These are phyloP conservation scores for Xylariaceae sp. DNA, from an alignment of 2,329 filamentous ascomycete species.

Conservation along the genomic window DNA sequence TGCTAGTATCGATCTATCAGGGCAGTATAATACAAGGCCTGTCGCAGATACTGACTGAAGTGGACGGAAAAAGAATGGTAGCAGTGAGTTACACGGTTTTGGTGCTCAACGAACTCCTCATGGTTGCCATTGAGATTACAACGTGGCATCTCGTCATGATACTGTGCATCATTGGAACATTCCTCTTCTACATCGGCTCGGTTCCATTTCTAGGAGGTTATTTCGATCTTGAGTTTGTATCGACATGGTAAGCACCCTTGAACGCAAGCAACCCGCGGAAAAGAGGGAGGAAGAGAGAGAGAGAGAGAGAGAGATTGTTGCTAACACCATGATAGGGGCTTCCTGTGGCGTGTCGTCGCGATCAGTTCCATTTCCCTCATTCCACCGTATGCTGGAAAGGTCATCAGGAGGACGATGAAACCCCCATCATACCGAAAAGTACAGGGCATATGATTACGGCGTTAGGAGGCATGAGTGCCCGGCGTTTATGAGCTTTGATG, in stretches of 20 bases:
- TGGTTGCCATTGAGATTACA: constrained; percentile 94
- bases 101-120: constrained; percentile 88
- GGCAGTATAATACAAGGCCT: constrained; percentile 94
- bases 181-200: constrained; percentile 71
- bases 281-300: neutral
- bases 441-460: constrained; percentile 52
- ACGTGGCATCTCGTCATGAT: constrained; percentile 98
- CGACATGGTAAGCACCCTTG: constrained; percentile 53
- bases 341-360: constrained; percentile 80
- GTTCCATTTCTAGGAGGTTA: constrained; percentile 86
- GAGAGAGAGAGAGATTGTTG: neutral
- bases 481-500: constrained; percentile 12
- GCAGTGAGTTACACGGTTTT: constrained; percentile 87
- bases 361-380: constrained; percentile 76
- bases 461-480: constrained; percentile 8
- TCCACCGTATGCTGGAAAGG: constrained; percentile 81
- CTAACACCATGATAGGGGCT: constrained; percentile 51
- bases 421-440: constrained; percentile 96
- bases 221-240: constrained; percentile 76
- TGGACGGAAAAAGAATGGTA: constrained; percentile 71
- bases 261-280: neutral
- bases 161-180: constrained; percentile 74
- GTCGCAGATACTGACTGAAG: constrained; percentile 77
- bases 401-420: constrained; percentile 77
- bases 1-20: constrained; percentile 90